Evolutionary conservation across 2,329 filamentous ascomycete genomes (phyloP), one percentile per base, ranked within the genome.

Genomic region (Venturia carpophila): DNA sequence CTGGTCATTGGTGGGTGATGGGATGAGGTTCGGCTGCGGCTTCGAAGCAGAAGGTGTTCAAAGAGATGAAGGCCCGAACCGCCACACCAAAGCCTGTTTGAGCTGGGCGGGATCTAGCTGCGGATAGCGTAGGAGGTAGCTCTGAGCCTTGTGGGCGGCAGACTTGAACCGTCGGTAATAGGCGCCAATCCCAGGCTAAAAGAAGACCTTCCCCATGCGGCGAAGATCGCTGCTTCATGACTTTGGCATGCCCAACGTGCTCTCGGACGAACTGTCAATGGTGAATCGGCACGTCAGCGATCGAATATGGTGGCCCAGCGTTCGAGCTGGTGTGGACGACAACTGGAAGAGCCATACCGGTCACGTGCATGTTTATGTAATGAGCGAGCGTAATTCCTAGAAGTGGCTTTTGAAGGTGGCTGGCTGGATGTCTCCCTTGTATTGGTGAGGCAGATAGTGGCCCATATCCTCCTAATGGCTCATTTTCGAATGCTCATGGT

Each of bases 11-110:
- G 49, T 15, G 3, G 17, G 24, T 17, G 3, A n/a, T 30, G 27
- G 49, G 27, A 55, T 55, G 49, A 55, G 17, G 2, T 19, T 19
- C 49, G 49, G 49, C 34, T 34, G 24, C 24, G 27, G 27, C 24
- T 30, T 55, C 11, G 27, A 55, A 55, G 49, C 49, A 55, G 49
- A 55, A 55, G 49, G 49, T 55, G 49, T 55, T 55, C 24, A 30
- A 9, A 13, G 24, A 55, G 49, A 15, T 55, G 24, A 55, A 55
- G 24, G 49, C 49, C 49, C 49, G 49, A 55, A 34, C 24, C 49
- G 49, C 15, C 27, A 19, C 24, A 11, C 49, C 6, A 55, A 34
- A 55, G 21, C 49, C 30, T 55, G 49, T 30, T 55, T 55, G 49
- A 55, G 49, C 21, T 19, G 9, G 2, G 24, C 49, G 49, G 49